phyloP scores from a whole-genome alignment of 331 rosid species.

The Stylosanthes scabra region DNA sequence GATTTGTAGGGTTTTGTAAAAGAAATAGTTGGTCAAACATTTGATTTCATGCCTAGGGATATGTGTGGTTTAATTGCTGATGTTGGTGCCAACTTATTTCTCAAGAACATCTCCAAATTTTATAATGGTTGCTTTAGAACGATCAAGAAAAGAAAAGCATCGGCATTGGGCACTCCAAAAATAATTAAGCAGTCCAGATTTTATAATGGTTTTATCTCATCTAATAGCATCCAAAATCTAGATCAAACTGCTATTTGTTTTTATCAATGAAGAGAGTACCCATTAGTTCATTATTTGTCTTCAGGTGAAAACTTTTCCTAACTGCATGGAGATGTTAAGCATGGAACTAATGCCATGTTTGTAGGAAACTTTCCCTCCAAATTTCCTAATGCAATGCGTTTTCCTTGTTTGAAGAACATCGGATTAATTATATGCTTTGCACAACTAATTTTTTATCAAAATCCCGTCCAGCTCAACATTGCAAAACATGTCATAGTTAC shows the following conservation, averaged over 20 bases:
- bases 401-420: too few relatives aligned
- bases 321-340: conserved; percentile 20
- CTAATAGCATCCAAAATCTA: too few relatives aligned
- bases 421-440: too few relatives aligned
- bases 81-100: conserved; percentile 81
- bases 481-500: too few relatives aligned
- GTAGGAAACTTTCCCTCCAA: conserved; percentile 2
- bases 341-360: conserved; percentile 12
- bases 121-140: conserved; percentile 78
- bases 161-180: conserved; percentile 97
- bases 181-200: too few relatives aligned
- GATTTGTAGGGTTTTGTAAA: too few relatives aligned
- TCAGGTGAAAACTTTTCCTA: conserved; percentile 30
- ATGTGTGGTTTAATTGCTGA: conserved; percentile 87
- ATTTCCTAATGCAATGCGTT: conserved; percentile 34
- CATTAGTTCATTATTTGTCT: conserved; percentile 7
- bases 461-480: too few relatives aligned
- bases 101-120: conserved; percentile 52
- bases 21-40: conserved; percentile 86
- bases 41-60: conserved; percentile 93
- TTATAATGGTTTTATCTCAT: too few relatives aligned
- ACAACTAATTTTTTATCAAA: too few relatives aligned
- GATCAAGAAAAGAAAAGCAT: conserved; percentile 93
- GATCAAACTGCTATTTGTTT: conserved; percentile 29
- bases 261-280: conserved; percentile 21